Conservation (phyloP, 2,329 filamentous ascomycete species). For the Stylonectria norvegica region DNA sequence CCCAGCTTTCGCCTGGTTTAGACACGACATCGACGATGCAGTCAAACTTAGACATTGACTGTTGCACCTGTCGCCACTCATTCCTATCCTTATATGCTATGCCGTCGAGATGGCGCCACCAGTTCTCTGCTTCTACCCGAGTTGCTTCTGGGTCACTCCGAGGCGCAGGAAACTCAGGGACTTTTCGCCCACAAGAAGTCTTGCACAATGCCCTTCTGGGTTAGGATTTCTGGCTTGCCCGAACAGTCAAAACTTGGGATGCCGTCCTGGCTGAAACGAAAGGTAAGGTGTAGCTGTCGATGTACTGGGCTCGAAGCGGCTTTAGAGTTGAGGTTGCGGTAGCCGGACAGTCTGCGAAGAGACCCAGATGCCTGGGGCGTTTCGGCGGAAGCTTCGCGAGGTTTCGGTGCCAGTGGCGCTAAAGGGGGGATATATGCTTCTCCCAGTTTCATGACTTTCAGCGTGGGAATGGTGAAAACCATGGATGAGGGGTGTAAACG, state of each 20-base stretch:
- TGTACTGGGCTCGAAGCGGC: constrained; percentile 2
- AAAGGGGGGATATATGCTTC: constrained; percentile 21
- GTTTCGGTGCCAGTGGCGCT: constrained; percentile 2
- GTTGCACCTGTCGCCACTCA: not conserved
- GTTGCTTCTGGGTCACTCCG: constrained; percentile 1
- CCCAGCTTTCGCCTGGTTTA: not conserved
- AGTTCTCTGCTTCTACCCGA: constrained; percentile 2
- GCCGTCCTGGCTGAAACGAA: constrained; percentile 21
- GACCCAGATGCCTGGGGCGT: not conserved
- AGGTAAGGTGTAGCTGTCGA: constrained; percentile 11
- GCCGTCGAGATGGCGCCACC: constrained; percentile 13
- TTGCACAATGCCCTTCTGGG: constrained; percentile 3
- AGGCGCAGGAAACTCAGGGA: no score
- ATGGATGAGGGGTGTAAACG: constrained; percentile 12
- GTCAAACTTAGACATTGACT: not conserved
- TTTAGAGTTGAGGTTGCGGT: constrained; percentile 10
- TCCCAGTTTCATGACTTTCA: constrained; percentile 15
- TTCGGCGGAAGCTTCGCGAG: no score
- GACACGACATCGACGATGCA: not conserved
- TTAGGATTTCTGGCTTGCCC: constrained; percentile 8
- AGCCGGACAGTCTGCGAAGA: constrained; percentile 9
- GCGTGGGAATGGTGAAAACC: constrained; percentile 19
- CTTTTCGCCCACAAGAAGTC: constrained; percentile 20
- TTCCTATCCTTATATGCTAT: not conserved
- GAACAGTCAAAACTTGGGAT: constrained; percentile 21